These are phyloP conservation scores for Neonothopanus nambi DNA, from an alignment of 1,284 basidiomycete genomes.

Conservation along the genomic window DNA sequence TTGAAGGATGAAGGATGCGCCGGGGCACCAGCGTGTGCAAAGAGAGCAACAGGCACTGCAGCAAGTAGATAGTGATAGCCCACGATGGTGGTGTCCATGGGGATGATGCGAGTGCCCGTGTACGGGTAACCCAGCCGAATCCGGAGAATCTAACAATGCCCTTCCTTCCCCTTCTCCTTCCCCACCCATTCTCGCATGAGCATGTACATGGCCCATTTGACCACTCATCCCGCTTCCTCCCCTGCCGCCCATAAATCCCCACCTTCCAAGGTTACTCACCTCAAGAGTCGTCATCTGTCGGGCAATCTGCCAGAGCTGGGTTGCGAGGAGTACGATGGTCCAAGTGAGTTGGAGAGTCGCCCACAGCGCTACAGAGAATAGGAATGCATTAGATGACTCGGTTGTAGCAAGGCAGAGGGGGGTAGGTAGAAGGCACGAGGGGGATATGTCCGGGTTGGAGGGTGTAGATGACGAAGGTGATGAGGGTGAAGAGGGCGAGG, in stretches of 20 bases:
- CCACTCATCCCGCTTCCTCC: constrained; percentile 68
- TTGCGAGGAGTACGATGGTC: constrained; percentile 85
- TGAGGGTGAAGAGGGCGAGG: not conserved
- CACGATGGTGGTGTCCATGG: constrained; percentile 36
- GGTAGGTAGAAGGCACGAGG: constrained; percentile 69
- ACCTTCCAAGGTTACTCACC: constrained; percentile 92
- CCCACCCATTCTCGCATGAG: constrained; percentile 26
- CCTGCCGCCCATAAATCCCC: constrained; percentile 95
- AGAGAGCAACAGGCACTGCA: constrained; percentile 24
- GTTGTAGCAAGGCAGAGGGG: constrained; percentile 67
- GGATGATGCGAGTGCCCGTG: not conserved
- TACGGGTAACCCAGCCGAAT: too few species aligned
- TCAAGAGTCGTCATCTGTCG: constrained; percentile 97
- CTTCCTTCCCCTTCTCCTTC: constrained; percentile 41
- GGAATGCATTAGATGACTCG: constrained; percentile 73
- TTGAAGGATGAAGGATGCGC: constrained; percentile 75
- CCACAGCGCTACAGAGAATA: constrained; percentile 83
- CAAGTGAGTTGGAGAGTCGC: constrained; percentile 89
- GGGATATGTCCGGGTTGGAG: constrained; percentile 41
- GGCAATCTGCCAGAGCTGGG: constrained; percentile 90
- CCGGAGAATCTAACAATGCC: constrained; percentile 30
- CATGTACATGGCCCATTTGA: constrained; percentile 72
- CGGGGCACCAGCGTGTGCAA: constrained; percentile 29
- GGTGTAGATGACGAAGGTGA: constrained; percentile 34
- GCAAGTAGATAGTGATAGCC: constrained; percentile 31